phyloP scores from a whole-genome alignment of 1,284 basidiomycete genomes.

The Hymenochaete sp. region DNA sequence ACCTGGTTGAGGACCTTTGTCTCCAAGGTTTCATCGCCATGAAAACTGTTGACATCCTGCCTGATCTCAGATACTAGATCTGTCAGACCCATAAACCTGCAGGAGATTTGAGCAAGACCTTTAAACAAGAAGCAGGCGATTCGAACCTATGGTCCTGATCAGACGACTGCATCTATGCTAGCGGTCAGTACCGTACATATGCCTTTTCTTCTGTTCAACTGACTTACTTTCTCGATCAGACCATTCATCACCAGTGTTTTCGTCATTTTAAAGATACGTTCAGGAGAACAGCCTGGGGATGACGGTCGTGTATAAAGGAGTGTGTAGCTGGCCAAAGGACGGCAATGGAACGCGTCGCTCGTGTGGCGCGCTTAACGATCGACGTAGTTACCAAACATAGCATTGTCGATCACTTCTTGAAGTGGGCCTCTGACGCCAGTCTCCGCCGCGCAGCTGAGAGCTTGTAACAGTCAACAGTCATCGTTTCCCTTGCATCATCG shows the following conservation, averaged over 20 bases:
- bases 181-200: no score
- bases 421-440: neutral
- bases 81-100: constrained; percentile 89
- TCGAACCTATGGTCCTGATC: constrained; percentile 73
- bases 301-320: constrained; percentile 10
- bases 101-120: constrained; percentile 11
- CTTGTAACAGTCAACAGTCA: no score
- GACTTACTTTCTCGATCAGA: constrained; percentile 68
- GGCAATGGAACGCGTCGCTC: neutral
- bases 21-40: constrained; percentile 77
- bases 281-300: constrained; percentile 5
- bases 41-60: constrained; percentile 57
- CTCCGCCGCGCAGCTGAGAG: no score
- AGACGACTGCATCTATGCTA: constrained; percentile 71
- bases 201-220: no score
- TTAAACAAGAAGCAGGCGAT: neutral
- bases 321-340: neutral
- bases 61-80: constrained; percentile 85
- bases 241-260: constrained; percentile 75
- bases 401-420: neutral
- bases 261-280: constrained; percentile 43
- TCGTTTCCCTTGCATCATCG: neutral
- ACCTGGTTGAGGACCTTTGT: constrained; percentile 75
- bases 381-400: no score
- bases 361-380: constrained; percentile 1